Percentiles rank a stretch among this genome's conserved stretches.
These are phyloP conservation scores for Fusarium pseudoanthophilum DNA, from an alignment of 2,329 filamentous ascomycete genomes.

Conservation along the genomic window DNA sequence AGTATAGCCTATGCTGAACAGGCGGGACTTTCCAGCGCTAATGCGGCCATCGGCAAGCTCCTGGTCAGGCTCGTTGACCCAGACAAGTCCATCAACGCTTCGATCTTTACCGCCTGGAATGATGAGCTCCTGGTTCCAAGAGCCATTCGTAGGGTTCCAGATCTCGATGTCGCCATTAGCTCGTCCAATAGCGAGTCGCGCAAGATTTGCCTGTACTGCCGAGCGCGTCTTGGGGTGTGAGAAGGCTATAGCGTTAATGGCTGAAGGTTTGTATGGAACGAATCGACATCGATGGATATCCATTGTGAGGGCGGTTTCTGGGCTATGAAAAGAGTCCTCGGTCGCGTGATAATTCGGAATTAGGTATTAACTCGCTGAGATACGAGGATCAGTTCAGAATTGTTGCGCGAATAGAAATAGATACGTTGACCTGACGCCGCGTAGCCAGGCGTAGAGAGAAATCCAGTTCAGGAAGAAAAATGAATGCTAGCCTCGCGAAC, in stretches of 20 bases:
- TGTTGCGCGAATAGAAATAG: conserved; percentile 10
- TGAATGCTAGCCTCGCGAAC: conserved; percentile 45
- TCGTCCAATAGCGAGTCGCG: conserved; percentile 87
- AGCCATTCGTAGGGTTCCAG: conserved; percentile 86
- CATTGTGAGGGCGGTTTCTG: conserved; percentile 63
- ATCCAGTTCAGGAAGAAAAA: conserved; percentile 45
- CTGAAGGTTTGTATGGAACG: conserved; percentile 88
- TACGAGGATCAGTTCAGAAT: not conserved
- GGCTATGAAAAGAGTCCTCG: conserved; percentile 8
- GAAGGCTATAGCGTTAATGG: conserved; percentile 95
- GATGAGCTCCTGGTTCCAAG: conserved; percentile 90
- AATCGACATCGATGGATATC: conserved; percentile 98
- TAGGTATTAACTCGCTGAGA: not conserved
- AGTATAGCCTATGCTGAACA: conserved; percentile 97
- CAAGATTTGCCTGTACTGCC: conserved; percentile 61
- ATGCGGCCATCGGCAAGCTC: conserved; percentile 70
- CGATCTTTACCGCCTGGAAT: conserved; percentile 85
- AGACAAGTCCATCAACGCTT: conserved; percentile 89
- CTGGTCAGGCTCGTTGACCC: conserved; percentile 88
- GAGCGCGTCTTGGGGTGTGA: conserved; percentile 73
- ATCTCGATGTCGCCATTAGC: conserved; percentile 97
- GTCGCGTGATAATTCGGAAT: conserved; percentile 8
- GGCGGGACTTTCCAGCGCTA: conserved; percentile 77
- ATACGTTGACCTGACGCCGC: conserved; percentile 37
- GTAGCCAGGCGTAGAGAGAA: conserved; percentile 43